Percentiles rank a stretch among this genome's conserved stretches.
phyloP scores from a whole-genome alignment of 371 early-diverging fungal species.

The Racocetra persica region DNA sequence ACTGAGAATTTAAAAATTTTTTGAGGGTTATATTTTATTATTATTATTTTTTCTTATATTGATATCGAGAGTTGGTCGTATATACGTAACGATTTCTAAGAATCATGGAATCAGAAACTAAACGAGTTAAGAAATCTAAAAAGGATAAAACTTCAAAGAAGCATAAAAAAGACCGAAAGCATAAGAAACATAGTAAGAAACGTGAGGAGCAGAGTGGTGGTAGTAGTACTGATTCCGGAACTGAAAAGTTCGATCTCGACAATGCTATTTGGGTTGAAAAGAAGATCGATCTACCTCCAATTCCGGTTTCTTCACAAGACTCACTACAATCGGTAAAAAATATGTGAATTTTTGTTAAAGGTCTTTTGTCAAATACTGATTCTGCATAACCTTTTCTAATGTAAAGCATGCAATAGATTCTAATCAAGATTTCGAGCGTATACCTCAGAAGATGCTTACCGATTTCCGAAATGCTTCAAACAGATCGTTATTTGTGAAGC shows the following conservation, averaged over 20 bases:
- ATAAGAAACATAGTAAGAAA: slow-evolving; percentile 27
- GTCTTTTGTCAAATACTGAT: neutral
- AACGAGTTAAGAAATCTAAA: slow-evolving; percentile 19
- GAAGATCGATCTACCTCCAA: too few species aligned
- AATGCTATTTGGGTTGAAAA: slow-evolving; percentile 7
- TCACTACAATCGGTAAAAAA: too few species aligned
- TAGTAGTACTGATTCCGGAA: neutral
- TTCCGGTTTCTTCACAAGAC: neutral
- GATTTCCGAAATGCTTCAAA: slow-evolving; percentile 24
- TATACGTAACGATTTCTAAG: too few species aligned
- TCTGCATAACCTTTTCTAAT: neutral
- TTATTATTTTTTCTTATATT: too few species aligned
- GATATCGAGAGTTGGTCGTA: too few species aligned
- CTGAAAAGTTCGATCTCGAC: neutral
- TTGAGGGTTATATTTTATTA: too few species aligned
- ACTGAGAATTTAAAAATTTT: too few species aligned
- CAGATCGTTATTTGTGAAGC: neutral
- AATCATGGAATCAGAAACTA: neutral
- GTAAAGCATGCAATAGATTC: neutral
- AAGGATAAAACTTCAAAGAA: slow-evolving; percentile 33
- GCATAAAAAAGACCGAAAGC: slow-evolving; percentile 12
- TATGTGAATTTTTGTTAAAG: too few species aligned
- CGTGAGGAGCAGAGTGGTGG: neutral
- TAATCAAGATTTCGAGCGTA: neutral
- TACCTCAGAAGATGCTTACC: neutral